Percentiles rank a stretch among this genome's conserved stretches.
Conservation (phyloP, 768 basidiomycete genomes). For the Mycena latifolia region DNA sequence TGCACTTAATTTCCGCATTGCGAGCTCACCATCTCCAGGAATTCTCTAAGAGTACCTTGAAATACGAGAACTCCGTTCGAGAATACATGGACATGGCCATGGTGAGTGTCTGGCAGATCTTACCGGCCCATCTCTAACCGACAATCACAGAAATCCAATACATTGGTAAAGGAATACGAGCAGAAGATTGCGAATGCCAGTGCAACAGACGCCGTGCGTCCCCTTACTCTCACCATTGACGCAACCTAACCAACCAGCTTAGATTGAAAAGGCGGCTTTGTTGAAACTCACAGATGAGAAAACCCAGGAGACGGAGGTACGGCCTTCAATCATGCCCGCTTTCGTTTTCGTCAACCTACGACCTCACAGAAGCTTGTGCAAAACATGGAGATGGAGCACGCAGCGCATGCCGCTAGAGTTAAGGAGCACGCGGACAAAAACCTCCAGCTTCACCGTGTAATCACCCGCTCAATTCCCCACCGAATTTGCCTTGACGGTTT, state of each 20-base stretch:
- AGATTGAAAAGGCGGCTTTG: no score
- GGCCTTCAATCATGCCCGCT: not conserved
- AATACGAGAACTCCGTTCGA: not conserved
- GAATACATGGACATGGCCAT: not conserved
- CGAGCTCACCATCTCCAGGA: not conserved
- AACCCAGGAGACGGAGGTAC: no score
- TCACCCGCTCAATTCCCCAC: not conserved
- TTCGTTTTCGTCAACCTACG: no score
- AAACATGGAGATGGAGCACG: not conserved
- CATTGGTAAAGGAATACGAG: not conserved
- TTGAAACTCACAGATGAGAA: no score
- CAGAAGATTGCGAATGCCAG: not conserved
- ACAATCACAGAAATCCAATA: not conserved
- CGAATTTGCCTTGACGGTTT: not conserved
- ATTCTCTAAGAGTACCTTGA: not conserved
- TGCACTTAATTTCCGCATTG: not conserved
- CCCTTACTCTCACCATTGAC: not conserved
- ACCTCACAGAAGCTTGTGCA: not conserved
- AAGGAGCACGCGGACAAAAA: not conserved
- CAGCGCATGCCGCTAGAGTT: not conserved
- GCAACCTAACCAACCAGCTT: no score
- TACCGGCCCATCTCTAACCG: no score
- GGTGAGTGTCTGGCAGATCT: not conserved
- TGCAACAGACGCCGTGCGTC: not conserved
- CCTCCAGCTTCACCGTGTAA: not conserved